Evolutionary conservation across 306 rosid species (phyloP).

Genomic region (Cucurbita ficifolia): DNA sequence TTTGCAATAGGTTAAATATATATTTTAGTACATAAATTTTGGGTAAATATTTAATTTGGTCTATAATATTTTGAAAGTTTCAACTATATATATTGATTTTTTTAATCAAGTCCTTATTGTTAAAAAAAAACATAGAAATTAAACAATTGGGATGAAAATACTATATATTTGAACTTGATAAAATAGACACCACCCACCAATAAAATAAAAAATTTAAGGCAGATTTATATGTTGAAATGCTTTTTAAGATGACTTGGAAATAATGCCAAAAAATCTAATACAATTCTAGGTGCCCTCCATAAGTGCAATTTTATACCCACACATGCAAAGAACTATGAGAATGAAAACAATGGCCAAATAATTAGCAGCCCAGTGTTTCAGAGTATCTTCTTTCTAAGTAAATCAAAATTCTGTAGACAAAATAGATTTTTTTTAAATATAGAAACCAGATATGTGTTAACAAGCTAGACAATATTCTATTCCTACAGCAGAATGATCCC

Average conservation of each 20-base stretch:
- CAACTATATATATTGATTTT: background rate
- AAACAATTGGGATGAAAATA: background rate
- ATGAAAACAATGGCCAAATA: background rate
- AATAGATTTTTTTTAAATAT: background rate
- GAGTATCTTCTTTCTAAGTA: background rate
- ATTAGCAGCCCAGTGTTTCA: background rate
- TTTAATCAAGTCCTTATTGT: background rate
- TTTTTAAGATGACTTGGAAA: background rate
- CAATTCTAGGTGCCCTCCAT: background rate
- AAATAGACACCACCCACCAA: background rate
- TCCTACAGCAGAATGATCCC: constrained; percentile 7
- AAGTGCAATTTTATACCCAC: background rate
- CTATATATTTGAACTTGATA: background rate
- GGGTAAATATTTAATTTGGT: no score
- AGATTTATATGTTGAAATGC: background rate
- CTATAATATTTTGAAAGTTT: background rate
- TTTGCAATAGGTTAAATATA: no score
- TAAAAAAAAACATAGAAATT: background rate
- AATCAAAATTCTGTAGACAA: background rate
- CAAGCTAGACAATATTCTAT: background rate
- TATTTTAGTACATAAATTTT: no score
- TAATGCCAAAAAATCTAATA: background rate
- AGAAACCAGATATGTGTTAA: background rate
- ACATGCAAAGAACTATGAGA: background rate
- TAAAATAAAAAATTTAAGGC: background rate